Conservation (phyloP, 2,329 filamentous ascomycete genomes). For the Botrytis fabae region DNA sequence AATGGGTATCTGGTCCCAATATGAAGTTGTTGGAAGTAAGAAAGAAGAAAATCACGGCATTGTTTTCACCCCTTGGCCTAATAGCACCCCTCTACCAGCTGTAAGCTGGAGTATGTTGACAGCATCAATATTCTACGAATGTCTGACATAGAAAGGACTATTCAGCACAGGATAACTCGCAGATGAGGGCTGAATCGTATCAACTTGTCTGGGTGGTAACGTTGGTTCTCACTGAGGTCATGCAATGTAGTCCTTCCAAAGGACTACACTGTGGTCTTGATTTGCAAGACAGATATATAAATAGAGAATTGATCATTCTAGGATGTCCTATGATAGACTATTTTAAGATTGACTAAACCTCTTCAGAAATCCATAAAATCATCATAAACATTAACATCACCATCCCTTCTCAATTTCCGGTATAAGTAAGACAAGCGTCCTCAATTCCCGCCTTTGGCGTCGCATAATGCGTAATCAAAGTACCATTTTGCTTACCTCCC, state of each 20-base stretch:
- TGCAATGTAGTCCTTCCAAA: neutral
- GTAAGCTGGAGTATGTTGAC: neutral
- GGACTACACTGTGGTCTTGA: neutral
- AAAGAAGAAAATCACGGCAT: neutral
- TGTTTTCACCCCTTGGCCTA: neutral
- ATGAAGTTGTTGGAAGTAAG: neutral
- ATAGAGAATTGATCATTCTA: neutral
- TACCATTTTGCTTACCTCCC: neutral
- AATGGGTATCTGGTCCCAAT: neutral
- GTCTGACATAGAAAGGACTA: neutral
- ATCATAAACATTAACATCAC: neutral
- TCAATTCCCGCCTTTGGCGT: neutral
- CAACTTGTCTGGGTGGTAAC: neutral
- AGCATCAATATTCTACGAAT: neutral
- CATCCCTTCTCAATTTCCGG: neutral
- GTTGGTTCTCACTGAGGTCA: neutral
- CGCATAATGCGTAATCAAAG: neutral
- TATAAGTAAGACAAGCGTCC: neutral
- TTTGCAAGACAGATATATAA: neutral
- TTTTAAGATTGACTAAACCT: neutral
- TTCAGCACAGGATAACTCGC: neutral
- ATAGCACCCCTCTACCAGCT: neutral
- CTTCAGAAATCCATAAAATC: neutral
- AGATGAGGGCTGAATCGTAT: neutral
- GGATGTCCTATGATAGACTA: neutral